These are phyloP conservation scores for Mortierella sp. DNA, from an alignment of 371 early-diverging fungal genomes.

Conservation along the genomic window DNA sequence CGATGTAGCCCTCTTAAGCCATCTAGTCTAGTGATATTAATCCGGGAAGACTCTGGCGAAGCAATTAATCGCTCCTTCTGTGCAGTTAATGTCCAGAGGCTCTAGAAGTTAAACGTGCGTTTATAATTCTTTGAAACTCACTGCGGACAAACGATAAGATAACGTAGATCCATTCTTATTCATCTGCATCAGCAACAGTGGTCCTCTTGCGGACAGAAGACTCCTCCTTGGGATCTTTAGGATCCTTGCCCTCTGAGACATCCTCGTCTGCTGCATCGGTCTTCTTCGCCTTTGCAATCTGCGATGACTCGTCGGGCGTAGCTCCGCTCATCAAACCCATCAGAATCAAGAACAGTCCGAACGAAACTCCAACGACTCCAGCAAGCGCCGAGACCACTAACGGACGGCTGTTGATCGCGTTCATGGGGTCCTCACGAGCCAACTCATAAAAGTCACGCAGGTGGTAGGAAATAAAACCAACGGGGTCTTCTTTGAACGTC, in stretches of 20 bases:
- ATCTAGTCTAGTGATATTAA: no score
- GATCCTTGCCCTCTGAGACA: conserved; percentile 6
- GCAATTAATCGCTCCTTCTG: no score
- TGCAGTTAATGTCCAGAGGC: no score
- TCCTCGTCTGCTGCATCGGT: conserved; percentile 42
- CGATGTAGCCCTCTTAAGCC: no score
- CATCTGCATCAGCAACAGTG: conserved; percentile 5
- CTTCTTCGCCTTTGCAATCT: conserved; percentile 39
- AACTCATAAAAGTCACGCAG: conserved; percentile 56
- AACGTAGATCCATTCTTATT: neutral
- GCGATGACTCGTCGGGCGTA: neutral
- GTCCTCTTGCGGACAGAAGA: conserved; percentile 13
- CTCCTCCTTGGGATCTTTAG: conserved; percentile 10
- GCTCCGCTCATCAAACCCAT: conserved; percentile 32
- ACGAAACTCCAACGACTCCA: conserved; percentile 23
- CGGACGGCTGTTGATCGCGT: conserved; percentile 62
- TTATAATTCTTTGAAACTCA: no score
- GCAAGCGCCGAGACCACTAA: conserved; percentile 47
- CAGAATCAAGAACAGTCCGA: conserved; percentile 52
- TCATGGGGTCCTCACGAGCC: conserved; percentile 61
- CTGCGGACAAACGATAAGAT: no score
- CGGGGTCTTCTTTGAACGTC: conserved; percentile 48
- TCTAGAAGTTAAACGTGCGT: no score
- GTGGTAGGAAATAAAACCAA: conserved; percentile 41
- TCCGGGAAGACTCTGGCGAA: no score